Conservation (phyloP, 2,329 filamentous ascomycete species). For the Xylaria sp. region DNA sequence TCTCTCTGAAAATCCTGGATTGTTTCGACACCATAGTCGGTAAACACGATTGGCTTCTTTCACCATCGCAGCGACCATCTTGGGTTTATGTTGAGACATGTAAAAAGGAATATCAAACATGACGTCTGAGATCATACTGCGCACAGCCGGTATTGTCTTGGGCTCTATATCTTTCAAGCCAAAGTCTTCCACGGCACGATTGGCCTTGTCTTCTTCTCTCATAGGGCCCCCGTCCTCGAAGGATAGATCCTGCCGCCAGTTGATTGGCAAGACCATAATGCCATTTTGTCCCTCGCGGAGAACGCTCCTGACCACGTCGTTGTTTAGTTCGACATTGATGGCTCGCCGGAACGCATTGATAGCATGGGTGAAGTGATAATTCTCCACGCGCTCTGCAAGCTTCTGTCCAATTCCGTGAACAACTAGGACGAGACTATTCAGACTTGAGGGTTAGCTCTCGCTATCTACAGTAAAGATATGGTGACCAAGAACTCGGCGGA, state of each 20-base stretch:
- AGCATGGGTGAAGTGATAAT: constrained; percentile 95
- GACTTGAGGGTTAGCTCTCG: constrained; percentile 9
- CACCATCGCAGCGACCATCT: constrained; percentile 91
- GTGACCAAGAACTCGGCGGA: background rate
- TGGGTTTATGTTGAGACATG: constrained; percentile 93
- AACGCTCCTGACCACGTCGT: constrained; percentile 76
- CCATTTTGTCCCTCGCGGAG: constrained; percentile 83
- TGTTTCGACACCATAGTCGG: constrained; percentile 92
- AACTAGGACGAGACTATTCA: constrained; percentile 74
- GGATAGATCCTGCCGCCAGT: constrained; percentile 89
- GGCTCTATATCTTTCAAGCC: constrained; percentile 90
- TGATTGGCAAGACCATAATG: constrained; percentile 93
- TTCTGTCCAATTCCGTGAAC: constrained; percentile 98
- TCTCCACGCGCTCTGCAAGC: constrained; percentile 91
- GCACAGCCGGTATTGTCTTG: constrained; percentile 87
- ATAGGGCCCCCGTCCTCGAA: constrained; percentile 81
- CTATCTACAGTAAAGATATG: background rate
- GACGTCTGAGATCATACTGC: constrained; percentile 93
- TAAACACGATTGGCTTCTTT: constrained; percentile 96
- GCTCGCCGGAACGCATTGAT: constrained; percentile 90
- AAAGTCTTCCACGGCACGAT: constrained; percentile 69
- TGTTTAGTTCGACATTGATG: constrained; percentile 84
- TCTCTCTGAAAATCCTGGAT: constrained; percentile 81
- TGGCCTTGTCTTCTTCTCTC: constrained; percentile 62
- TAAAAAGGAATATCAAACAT: constrained; percentile 99